Evolutionary conservation across 2,329 filamentous ascomycete species (phyloP), one percentile per base, ranked within the genome.

Genomic region (Epichloe amarillans): DNA sequence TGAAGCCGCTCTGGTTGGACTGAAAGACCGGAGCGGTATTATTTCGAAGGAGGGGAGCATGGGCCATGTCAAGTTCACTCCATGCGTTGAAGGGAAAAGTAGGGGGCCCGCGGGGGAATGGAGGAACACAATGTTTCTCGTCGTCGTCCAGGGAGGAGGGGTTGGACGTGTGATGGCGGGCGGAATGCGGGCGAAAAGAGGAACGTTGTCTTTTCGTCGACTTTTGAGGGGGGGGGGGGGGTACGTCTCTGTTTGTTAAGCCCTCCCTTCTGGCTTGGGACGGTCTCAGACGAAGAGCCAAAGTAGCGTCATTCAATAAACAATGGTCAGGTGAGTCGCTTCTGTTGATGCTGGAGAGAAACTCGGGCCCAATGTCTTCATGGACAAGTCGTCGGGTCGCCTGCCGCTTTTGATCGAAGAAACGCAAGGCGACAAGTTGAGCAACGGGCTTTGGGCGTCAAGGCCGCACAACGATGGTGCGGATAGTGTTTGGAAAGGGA

Each of bases 41-140:
- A 61, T 73, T 79, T 75, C 77, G 72, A 60, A 79, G 64, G 57
- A 80, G 68, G 72, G 68, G 72, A 69, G 76, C 75, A 73, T 79
- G 72, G 66, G 77, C 76, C 77, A 80, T 80, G 61, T 64, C 70
- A 66, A 68, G 61, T 55, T 64, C 40, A 66, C 59, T 66, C 70
- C 72, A 71, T 73, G 61, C 68, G 69, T 61, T 55, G 55, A 41
- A 21, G 12, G 17, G 35, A 15, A 40, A 21, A 2, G 21, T 39
- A 15, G 23, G 21, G 21, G 23, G 46, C 37, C 38, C 40, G 26
- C 19, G 47, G 57, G 51, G 51, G 49, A 49, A 49, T 38, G 19
- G 40, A 46, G 11, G 47, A 30, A 3, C 43, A 40, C 39, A 35
- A 38, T 30, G 35, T 44, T 42, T 44, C 30, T 49, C 45, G 37